Base-by-base conservation (phyloP, 2,329 filamentous ascomycete genomes). In the Coniochaeta sp. region DNA sequence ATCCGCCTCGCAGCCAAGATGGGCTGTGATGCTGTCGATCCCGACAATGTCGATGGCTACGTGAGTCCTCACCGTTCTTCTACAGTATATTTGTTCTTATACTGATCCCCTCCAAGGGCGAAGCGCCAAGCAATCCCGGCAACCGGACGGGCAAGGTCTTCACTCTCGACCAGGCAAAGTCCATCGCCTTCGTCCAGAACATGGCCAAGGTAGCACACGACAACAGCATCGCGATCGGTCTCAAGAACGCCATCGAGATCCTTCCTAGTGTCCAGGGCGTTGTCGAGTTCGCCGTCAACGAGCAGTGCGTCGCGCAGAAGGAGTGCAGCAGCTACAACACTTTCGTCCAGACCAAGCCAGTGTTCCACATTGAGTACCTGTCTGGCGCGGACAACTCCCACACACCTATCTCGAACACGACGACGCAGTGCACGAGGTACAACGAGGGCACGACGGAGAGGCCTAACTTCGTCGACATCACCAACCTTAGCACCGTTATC, bases 361-460 rank as follows among this genome's bases (percentile, higher is more conserved):
- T 90, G 34, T 89, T 90, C 69, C 83, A 89, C 68, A 88, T 90
- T 63, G 88, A 90, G 73, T 90, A 90, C 67, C 85, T 85, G 0
- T 24, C 44, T 3, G 60, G 62, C 6, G 64, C 60, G 9, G 54
- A 56, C 12, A 9, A 38, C 30, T 38, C 54, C 4, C 30, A 56
- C n/a, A 56, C 54, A 10, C 54, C 54, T 12, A 34, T 56, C 17
- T 3, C 30, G 8, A 28, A 56, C 54, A 56, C 54, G 2, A 38
- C 28, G 2, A 56, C 86, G 70, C 79, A 85, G 67, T 87, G 84
- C 65, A 75, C 76, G 26, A 64, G 83, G 64, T 81, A 82, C 63
- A 55, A 72, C 2, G 82, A 87, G 66, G 54, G 19, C 12, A 28
- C n/a, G 10, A 70, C 70, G 66, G 9, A 16, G 9, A 28, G 17